Evolutionary conservation across 108 stramenopile species (phyloP).

Genomic region (Asterionellopsis glacialis): DNA sequence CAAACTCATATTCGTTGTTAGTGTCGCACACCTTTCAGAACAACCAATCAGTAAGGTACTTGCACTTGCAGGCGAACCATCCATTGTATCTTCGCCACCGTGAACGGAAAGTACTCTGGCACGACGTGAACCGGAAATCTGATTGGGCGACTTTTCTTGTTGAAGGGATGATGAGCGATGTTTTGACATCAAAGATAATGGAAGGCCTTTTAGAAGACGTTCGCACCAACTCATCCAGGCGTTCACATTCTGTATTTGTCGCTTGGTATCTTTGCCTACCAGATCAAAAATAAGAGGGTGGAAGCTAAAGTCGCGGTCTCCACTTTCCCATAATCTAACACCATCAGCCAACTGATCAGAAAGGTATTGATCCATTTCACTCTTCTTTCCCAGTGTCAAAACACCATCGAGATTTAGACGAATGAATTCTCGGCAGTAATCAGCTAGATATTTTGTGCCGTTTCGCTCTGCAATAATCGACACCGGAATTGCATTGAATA

Average conservation of each 20-base stretch:
- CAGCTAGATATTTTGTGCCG: slow-evolving; percentile 34
- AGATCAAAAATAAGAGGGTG: slow-evolving; percentile 54
- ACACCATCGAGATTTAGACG: slow-evolving; percentile 77
- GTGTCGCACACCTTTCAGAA: not conserved
- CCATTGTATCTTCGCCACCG: not conserved
- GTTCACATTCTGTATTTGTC: slow-evolving; percentile 15
- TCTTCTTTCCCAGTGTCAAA: slow-evolving; percentile 51
- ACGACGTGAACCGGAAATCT: not conserved
- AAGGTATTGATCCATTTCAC: slow-evolving; percentile 52
- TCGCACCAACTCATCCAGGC: slow-evolving; percentile 21
- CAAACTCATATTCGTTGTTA: slow-evolving; percentile 6
- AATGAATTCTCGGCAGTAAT: slow-evolving; percentile 65
- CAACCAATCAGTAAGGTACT: not conserved
- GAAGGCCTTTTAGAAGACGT: slow-evolving; percentile 16
- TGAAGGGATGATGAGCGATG: not conserved
- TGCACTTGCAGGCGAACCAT: not conserved
- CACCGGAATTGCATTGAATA: slow-evolving; percentile 76
- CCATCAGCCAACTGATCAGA: slow-evolving; percentile 33
- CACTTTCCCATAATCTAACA: not conserved
- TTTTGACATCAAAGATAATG: slow-evolving; percentile 7
- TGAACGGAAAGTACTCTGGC: not conserved
- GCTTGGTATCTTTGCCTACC: slow-evolving; percentile 11
- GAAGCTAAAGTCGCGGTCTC: slow-evolving; percentile 39
- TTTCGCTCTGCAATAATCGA: slow-evolving; percentile 55
- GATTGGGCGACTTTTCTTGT: not conserved